These are phyloP conservation scores for Digitaria exilis DNA, from an alignment of 202 grass and related monocot genomes.

Conservation along the genomic window DNA sequence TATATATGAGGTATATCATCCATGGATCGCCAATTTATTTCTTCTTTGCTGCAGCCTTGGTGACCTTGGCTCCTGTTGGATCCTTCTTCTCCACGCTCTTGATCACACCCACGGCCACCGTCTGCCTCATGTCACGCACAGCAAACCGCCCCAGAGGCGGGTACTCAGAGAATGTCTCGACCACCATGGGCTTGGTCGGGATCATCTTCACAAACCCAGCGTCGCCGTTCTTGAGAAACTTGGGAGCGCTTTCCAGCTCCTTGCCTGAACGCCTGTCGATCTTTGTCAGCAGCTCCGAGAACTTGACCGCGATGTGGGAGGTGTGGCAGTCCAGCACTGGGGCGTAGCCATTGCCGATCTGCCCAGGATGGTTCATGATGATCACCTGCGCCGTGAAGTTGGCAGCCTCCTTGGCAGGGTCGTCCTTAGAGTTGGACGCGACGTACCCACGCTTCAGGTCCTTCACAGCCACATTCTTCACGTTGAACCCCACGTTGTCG, in stretches of 20 bases:
- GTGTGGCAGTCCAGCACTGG: slow-evolving; percentile 89
- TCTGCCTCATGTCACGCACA: slow-evolving; percentile 88
- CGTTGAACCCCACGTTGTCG: slow-evolving; percentile 84
- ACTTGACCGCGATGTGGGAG: slow-evolving; percentile 89
- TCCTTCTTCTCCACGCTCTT: slow-evolving; percentile 92
- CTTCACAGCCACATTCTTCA: slow-evolving; percentile 91
- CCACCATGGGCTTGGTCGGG: slow-evolving; percentile 92
- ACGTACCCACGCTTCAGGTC: slow-evolving; percentile 86
- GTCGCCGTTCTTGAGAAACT: slow-evolving; percentile 92
- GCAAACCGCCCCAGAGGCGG: slow-evolving; percentile 83
- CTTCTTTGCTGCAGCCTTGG: slow-evolving; percentile 91
- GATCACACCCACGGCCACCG: slow-evolving; percentile 82
- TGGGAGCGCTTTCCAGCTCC: slow-evolving; percentile 84
- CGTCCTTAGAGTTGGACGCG: slow-evolving; percentile 88
- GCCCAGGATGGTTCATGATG: slow-evolving; percentile 95
- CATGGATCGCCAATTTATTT: slow-evolving; percentile 35
- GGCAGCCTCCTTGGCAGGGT: slow-evolving; percentile 84
- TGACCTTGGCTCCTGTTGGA: slow-evolving; percentile 76
- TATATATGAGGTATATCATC: background rate
- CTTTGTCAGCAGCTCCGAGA: slow-evolving; percentile 79
- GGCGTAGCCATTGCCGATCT: slow-evolving; percentile 75
- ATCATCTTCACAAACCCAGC: slow-evolving; percentile 84
- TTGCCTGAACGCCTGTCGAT: slow-evolving; percentile 84
- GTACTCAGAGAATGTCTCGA: slow-evolving; percentile 73
- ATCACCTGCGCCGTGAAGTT: slow-evolving; percentile 91